Conservation (phyloP, 768 basidiomycete genomes). For the Tephrocybe sp. region DNA sequence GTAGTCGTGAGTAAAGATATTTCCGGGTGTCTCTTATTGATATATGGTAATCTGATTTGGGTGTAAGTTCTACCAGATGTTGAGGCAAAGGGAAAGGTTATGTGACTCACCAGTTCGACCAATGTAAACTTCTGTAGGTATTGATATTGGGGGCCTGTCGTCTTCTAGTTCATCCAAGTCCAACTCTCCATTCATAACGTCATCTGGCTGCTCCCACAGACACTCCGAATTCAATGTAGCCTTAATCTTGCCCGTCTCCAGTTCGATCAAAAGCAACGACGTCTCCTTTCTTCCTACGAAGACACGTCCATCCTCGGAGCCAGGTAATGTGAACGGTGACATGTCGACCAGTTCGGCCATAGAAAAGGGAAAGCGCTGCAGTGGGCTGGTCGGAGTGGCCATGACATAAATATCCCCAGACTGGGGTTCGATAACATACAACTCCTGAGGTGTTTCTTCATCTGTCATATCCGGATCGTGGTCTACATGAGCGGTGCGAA, state of each 20-base stretch:
- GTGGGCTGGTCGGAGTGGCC: conserved; percentile 58
- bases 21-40: conserved; percentile 59
- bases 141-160: conserved; percentile 31
- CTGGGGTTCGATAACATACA: conserved; percentile 94
- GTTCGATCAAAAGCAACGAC: conserved; percentile 67
- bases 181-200: conserved; percentile 38
- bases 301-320: conserved; percentile 60
- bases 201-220: conserved; percentile 67
- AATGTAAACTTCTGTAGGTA: conserved; percentile 46
- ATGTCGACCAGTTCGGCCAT: conserved; percentile 92
- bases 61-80: conserved; percentile 8
- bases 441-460: conserved; percentile 56
- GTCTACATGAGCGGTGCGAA: conserved; percentile 65
- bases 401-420: conserved; percentile 92
- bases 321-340: conserved; percentile 75
- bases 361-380: conserved; percentile 87
- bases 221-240: conserved; percentile 74
- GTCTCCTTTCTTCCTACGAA: conserved; percentile 95
- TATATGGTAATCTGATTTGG: conserved; percentile 75
- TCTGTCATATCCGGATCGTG: conserved; percentile 54
- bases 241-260: conserved; percentile 80
- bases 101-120: conserved; percentile 44
- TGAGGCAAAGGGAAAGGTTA: not conserved
- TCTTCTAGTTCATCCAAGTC: conserved; percentile 45
- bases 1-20: conserved; percentile 27